Base-by-base conservation (phyloP, 2,329 filamentous ascomycete species). In the Trichocomaceae sp. region DNA sequence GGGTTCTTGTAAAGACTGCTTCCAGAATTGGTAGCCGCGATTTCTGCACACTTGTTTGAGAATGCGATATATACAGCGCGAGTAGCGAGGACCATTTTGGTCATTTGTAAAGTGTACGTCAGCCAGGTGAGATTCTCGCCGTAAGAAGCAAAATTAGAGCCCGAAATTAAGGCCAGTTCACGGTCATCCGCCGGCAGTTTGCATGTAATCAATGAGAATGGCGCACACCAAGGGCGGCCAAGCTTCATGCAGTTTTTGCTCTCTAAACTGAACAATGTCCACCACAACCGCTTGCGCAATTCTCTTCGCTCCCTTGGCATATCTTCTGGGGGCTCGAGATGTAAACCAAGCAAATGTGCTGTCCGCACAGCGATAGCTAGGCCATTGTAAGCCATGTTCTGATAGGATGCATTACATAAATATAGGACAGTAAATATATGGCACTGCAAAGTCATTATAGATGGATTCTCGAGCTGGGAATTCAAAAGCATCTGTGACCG, bases 271-370 rank as follows among this genome's bases (percentile, higher is more conserved):
- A 74, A 81, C 1, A 83, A 60, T 0, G 64, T 65, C 78, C 78
- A 82, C 79, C 79, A 83, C 12, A 82, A 57, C 0, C 78, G 69
- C 58, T 74, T 77, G 4, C 75, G 74, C 56, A 79, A 62, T 58
- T 80, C 77, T 17, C 70, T 60, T 48, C 75, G 64, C 0, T 56
- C 49, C 3, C 53, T 57, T 0, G 72, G 63, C 48, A 76, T 56
- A 47, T 63, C 58, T 8, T 58, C 54, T 0, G 71, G 64, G 1
- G 78, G 77, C 29, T 80, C 76, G 0, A 73, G 60, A 62, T 80
- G 77, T 3, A 81, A 64, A 0, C 78, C 77, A 0, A 80, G 62
- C 37, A 76, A 72, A 42, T 77, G 69, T 3, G 77, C 78, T 1
- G 69, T 74, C 9, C 77, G 71, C 1, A 78, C 66, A 0, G 76